Base-by-base conservation (phyloP, 768 basidiomycete species). In the Russula earlei region DNA sequence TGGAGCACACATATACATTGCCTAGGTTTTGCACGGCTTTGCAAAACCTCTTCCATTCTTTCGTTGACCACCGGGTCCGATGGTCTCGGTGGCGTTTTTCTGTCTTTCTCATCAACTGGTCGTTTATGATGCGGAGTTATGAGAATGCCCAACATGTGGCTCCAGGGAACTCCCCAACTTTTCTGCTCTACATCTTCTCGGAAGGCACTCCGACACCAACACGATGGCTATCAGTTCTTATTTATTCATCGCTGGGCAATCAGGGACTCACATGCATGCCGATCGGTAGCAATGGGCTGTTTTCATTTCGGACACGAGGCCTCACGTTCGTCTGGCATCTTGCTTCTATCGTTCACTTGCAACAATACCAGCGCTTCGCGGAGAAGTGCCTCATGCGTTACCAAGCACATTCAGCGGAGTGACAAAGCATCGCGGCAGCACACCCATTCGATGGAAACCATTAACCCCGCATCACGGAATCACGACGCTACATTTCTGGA, bases 401-500 rank as follows among this genome's bases (percentile, higher is more conserved):
- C 46, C 46, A 40, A 37, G 52, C 42, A 52, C 41, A 38, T 42
- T 25, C 42, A 33, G 34, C 41, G 34, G 24, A 34, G 41, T 49
- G 52, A 42, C 52, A 37, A 19, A 19, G 36, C n/a, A 34, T 27
- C n/a, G 36, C 51, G 29, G 36, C 38, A 24, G 25, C 22, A 22
- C 25, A 24, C 24, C 41, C n/a, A n/a, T n/a, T n/a, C 40, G 56
- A 58, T 40, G 29, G 40, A 58, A 19, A n/a, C n/a, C n/a, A n/a
- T n/a, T n/a, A n/a, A n/a, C n/a, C 37, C 22, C 27, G n/a, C 36
- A 49, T 43, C 42, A 44, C 57, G 41, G 52, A 27, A 19, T 52
- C 41, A 41, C 41, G 11, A 37, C n/a, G 52, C 42, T 46, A 19
- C 33, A 48, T 42, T 45, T 22, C 19, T 36, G 45, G 40, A 8